Percentiles rank a stretch among this genome's conserved stretches.
phyloP scores from a whole-genome alignment of 768 basidiomycete genomes.

The Boletus insuetus region DNA sequence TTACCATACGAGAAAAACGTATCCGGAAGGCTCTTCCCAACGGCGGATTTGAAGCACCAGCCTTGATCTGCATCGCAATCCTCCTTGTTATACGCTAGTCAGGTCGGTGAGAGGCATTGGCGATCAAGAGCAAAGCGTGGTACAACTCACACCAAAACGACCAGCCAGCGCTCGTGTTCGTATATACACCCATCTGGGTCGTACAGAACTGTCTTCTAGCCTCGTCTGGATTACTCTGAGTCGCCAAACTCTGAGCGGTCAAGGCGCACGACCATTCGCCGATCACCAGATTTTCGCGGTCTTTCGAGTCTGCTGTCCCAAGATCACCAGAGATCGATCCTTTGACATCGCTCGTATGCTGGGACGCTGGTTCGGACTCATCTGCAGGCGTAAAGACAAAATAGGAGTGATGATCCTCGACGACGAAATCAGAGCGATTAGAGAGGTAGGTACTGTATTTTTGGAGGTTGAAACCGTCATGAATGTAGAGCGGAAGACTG shows the following conservation, averaged over 20 bases:
- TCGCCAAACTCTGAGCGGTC: constrained; percentile 45
- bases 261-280: constrained; percentile 55
- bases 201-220: constrained; percentile 53
- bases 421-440: constrained; percentile 55
- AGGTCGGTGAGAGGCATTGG: not conserved
- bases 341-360: constrained; percentile 41
- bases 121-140: not conserved
- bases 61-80: constrained; percentile 54
- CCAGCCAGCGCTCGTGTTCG: constrained; percentile 59
- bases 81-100: constrained; percentile 59
- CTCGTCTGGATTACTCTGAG: constrained; percentile 41
- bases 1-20: constrained; percentile 55
- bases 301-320: constrained; percentile 24
- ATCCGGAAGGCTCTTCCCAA: constrained; percentile 53
- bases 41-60: constrained; percentile 68
- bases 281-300: constrained; percentile 44
- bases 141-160: constrained; percentile 60
- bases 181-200: constrained; percentile 57
- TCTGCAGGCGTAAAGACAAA: constrained; percentile 63
- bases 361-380: constrained; percentile 39
- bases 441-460: constrained; percentile 41
- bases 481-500: constrained; percentile 61
- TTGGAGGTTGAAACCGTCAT: constrained; percentile 60
- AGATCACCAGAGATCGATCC: constrained; percentile 13
- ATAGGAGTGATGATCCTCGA: constrained; percentile 75